Evolutionary conservation across 768 basidiomycete genomes (phyloP).

Genomic region (Rhizopogon sp.): DNA sequence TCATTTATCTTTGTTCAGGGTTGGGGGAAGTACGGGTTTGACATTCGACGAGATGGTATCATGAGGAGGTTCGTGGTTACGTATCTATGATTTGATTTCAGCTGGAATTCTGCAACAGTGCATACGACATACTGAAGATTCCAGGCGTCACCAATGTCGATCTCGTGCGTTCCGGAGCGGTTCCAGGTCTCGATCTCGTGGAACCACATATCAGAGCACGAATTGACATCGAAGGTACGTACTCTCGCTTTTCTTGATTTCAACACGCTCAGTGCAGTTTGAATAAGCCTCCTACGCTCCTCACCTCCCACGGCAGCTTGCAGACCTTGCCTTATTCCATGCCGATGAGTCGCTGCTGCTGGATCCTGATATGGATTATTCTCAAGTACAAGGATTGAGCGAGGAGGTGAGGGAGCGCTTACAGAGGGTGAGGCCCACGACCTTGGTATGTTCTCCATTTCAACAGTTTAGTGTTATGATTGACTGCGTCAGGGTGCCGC

Average conservation of each 20-base stretch:
- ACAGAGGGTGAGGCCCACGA: constrained; percentile 54
- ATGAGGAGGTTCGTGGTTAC: constrained; percentile 33
- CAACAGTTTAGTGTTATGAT: not conserved
- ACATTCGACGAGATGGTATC: constrained; percentile 37
- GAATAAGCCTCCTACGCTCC: constrained; percentile 53
- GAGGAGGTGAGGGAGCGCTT: constrained; percentile 71
- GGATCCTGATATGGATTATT: constrained; percentile 69
- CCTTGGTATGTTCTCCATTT: constrained; percentile 43
- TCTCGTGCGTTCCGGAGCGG: constrained; percentile 42
- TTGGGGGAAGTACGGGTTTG: constrained; percentile 40
- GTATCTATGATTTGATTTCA: not conserved
- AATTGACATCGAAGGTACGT: constrained; percentile 66
- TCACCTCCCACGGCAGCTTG: constrained; percentile 66
- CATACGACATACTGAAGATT: constrained; percentile 67
- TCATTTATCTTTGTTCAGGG: constrained; percentile 17
- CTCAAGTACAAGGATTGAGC: constrained; percentile 60
- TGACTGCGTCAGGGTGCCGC: constrained; percentile 65
- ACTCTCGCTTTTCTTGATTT: not conserved
- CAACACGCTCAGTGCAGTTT: not conserved
- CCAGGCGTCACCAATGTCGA: constrained; percentile 41
- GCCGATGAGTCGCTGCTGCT: constrained; percentile 71
- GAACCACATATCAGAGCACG: constrained; percentile 52
- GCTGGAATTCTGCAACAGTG: constrained; percentile 38
- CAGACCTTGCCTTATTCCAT: constrained; percentile 69
- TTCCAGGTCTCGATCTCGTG: constrained; percentile 35